A percentile compares a stretch with the other conserved stretches of the same genome.
Conservation (phyloP, 1,284 basidiomycete genomes). For the Sporisorium exsertum region DNA sequence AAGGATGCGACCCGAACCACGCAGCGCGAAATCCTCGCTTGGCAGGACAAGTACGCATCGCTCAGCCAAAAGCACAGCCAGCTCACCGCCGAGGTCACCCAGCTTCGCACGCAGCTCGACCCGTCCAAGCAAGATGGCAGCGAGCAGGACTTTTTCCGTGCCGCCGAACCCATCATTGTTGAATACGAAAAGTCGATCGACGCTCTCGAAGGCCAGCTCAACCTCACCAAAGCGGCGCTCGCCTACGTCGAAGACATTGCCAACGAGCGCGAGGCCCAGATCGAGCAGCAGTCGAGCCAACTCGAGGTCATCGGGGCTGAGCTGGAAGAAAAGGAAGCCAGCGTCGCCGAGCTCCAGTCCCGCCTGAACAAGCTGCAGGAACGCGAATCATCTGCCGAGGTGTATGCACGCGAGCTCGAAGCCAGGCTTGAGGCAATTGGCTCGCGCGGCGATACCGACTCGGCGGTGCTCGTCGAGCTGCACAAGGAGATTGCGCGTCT, state of each 20-base stretch:
- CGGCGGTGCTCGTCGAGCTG: constrained; percentile 82
- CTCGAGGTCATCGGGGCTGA: constrained; percentile 74
- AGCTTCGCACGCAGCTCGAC: constrained; percentile 60
- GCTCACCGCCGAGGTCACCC: constrained; percentile 85
- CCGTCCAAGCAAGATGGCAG: constrained; percentile 69
- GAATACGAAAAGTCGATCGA: constrained; percentile 98
- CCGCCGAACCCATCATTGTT: constrained; percentile 91
- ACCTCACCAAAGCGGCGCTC: constrained; percentile 86
- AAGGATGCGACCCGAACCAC: constrained; percentile 37
- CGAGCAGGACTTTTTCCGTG: constrained; percentile 88
- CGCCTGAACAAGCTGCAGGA: constrained; percentile 85
- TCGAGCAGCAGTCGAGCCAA: constrained; percentile 74
- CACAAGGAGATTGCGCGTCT: constrained; percentile 83
- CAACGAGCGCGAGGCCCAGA: constrained; percentile 86
- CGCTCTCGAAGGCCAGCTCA: constrained; percentile 92
- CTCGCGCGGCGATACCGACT: constrained; percentile 80
- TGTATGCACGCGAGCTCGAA: constrained; percentile 91
- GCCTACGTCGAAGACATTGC: constrained; percentile 89
- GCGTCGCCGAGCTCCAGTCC: constrained; percentile 81
- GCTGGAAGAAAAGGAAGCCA: constrained; percentile 82
- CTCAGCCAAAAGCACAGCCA: constrained; percentile 85
- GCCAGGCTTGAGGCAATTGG: constrained; percentile 85
- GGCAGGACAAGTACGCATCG: constrained; percentile 84
- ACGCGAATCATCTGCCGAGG: constrained; percentile 89
- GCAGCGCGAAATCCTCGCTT: constrained; percentile 78